A percentile compares a stretch with the other conserved stretches of the same genome.
phyloP scores from a whole-genome alignment of 1,284 basidiomycete genomes.

The Moesziomyces globuligerus region DNA sequence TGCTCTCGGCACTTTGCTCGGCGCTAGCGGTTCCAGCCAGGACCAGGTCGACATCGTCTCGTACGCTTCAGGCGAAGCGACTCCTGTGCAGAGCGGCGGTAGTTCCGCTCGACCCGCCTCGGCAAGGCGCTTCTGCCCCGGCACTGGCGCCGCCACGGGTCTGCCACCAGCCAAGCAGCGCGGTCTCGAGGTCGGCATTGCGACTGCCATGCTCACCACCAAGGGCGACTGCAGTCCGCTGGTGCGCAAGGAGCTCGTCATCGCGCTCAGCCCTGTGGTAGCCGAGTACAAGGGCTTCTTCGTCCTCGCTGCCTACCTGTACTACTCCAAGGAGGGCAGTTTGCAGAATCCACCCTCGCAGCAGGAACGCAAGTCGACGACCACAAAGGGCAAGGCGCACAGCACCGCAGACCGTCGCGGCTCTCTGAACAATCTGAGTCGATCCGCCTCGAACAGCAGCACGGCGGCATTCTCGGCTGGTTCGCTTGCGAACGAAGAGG shows the following conservation, averaged over 20 bases:
- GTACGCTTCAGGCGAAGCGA: constrained; percentile 24
- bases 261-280: constrained; percentile 90
- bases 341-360: constrained; percentile 16
- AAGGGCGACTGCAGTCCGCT: constrained; percentile 95
- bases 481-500: constrained; percentile 69
- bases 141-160: constrained; percentile 84
- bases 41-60: constrained; percentile 55
- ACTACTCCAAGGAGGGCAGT: constrained; percentile 76
- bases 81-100: constrained; percentile 9
- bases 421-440: constrained; percentile 15
- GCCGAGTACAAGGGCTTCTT: constrained; percentile 97
- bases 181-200: constrained; percentile 72
- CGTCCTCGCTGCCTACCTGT: constrained; percentile 92
- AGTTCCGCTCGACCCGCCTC: constrained; percentile 13
- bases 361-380: constrained; percentile 16
- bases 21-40: constrained; percentile 76
- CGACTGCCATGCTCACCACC: constrained; percentile 74
- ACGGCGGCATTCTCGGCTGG: constrained; percentile 12
- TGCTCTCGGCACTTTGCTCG: constrained; percentile 91
- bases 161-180: constrained; percentile 78
- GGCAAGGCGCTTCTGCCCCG: constrained; percentile 72
- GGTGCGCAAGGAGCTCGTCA: constrained; percentile 92
- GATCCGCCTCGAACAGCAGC: constrained; percentile 12
- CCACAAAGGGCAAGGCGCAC: constrained; percentile 13
- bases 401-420: constrained; percentile 11